Evolutionary conservation across 441 rosid species (phyloP), one percentile per base, ranked within the genome.

Genomic region (Mallotus japonicus): DNA sequence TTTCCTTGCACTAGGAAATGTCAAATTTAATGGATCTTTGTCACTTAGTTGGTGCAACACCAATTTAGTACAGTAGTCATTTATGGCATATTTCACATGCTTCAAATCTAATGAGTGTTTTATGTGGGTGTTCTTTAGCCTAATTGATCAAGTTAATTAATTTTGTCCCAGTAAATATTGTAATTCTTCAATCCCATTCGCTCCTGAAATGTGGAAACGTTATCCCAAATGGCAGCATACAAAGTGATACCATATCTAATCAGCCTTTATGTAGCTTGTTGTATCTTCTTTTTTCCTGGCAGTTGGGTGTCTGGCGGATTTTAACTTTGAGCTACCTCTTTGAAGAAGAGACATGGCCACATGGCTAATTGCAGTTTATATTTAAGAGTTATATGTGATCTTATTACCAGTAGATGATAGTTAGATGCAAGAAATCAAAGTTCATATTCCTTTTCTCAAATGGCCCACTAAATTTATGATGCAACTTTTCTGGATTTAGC

Each of bases 391-490:
- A 50, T 32, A 15, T 15, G 24, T 51, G 28, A 32, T 53, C 60
- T 56, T 16, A 7, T 37, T 34, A 12, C 62, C 40, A 63, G 44
- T 42, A 16, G 0, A 56, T 56, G 65, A 62, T 37, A 10, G 67
- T n/a, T 54, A 53, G 56, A 19, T 5, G 28, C 34, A 13, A 11
- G 5, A 19, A 4, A 6, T 28, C 17, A 15, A 15, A 6, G 8
- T 34, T 11, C 63, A 28, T 54, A 13, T 13, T 4, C 4, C 37
- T 28, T 64, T 53, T 37, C 47, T 28, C 61, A 32, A 28, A n/a
- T 17, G 66, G 50, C 47, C 67, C 67, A 60, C 67, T 50, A n/a
- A 44, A 61, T 61, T 61, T 50, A 32, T 28, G 24, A 14, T 62
- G 13, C 34, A 49, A n/a, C 34, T 34, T 3, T 8, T 28, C 32